Percentiles rank a stretch among this genome's conserved stretches.
phyloP scores from a whole-genome alignment of 2,329 filamentous ascomycete genomes.

The Fusarium kyushuense region DNA sequence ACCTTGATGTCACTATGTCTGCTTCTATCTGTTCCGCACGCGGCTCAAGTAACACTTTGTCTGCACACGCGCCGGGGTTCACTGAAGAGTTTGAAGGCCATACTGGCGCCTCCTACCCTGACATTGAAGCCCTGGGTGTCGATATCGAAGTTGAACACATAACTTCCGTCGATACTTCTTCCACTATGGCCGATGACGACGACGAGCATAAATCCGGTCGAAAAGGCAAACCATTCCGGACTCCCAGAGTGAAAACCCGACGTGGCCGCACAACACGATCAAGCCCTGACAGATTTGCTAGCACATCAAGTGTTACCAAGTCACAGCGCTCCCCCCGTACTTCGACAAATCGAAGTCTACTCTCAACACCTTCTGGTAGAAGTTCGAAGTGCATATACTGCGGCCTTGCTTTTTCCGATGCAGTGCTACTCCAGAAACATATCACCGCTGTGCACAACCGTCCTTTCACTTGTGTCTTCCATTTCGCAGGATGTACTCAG shows the following conservation, averaged over 20 bases:
- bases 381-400: constrained; percentile 39
- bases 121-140: constrained; percentile 16
- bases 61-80: background rate
- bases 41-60: background rate
- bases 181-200: background rate
- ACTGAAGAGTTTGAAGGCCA: constrained; percentile 4
- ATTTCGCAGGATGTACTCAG: constrained; percentile 78
- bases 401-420: constrained; percentile 57
- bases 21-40: background rate
- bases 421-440: constrained; percentile 61
- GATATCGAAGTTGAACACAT: constrained; percentile 9
- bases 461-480: constrained; percentile 82
- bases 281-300: background rate
- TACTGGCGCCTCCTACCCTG: constrained; percentile 20
- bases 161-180: background rate
- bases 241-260: constrained; percentile 19
- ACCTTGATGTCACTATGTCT: constrained; percentile 8
- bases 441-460: constrained; percentile 66
- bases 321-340: background rate
- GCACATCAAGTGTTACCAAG: constrained; percentile 22
- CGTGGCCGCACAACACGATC: constrained; percentile 29
- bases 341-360: constrained; percentile 13
- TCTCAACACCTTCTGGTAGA: constrained; percentile 7
- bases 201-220: constrained; percentile 19
- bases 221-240: constrained; percentile 6